Evolutionary conservation across 805 yeast genomes (phyloP).

Genomic region (Candida dendrica): DNA sequence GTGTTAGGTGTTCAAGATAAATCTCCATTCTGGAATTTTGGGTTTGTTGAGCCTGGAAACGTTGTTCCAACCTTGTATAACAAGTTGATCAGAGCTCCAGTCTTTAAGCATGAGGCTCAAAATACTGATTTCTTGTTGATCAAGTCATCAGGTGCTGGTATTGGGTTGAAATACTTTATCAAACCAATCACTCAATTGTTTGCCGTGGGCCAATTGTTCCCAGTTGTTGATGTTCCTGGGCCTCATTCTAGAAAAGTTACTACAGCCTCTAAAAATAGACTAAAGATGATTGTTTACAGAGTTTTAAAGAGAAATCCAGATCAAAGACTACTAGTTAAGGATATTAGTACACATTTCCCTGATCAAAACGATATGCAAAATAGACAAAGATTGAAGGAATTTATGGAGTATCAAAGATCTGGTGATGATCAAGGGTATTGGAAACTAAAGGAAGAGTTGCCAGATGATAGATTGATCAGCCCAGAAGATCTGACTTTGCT

Average conservation of each 20-base stretch:
- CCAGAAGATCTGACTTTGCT: slow-evolving; percentile 87
- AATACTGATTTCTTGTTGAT: slow-evolving; percentile 77
- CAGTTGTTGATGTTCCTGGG: slow-evolving; percentile 93
- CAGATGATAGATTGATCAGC: slow-evolving; percentile 70
- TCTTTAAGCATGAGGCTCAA: slow-evolving; percentile 76
- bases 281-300: slow-evolving; percentile 90
- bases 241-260: slow-evolving; percentile 96
- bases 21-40: slow-evolving; percentile 98
- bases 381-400: slow-evolving; percentile 90
- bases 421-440: slow-evolving; percentile 94
- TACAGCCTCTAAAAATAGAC: slow-evolving; percentile 80
- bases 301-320: slow-evolving; percentile 70
- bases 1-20: slow-evolving; percentile 94
- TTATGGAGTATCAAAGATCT: slow-evolving; percentile 92
- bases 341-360: slow-evolving; percentile 87
- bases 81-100: slow-evolving; percentile 86
- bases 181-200: slow-evolving; percentile 66
- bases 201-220: slow-evolving; percentile 87
- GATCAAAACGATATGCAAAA: slow-evolving; percentile 97
- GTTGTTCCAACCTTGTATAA: slow-evolving; percentile 91
- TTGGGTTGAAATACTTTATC: slow-evolving; percentile 55
- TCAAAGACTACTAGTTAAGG: slow-evolving; percentile 74
- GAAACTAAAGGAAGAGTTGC: slow-evolving; percentile 77
- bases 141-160: slow-evolving; percentile 76
- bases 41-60: slow-evolving; percentile 91